These are phyloP conservation scores for Curvularia eragrostidis DNA, from an alignment of 2,329 filamentous ascomycete genomes.

Conservation along the genomic window DNA sequence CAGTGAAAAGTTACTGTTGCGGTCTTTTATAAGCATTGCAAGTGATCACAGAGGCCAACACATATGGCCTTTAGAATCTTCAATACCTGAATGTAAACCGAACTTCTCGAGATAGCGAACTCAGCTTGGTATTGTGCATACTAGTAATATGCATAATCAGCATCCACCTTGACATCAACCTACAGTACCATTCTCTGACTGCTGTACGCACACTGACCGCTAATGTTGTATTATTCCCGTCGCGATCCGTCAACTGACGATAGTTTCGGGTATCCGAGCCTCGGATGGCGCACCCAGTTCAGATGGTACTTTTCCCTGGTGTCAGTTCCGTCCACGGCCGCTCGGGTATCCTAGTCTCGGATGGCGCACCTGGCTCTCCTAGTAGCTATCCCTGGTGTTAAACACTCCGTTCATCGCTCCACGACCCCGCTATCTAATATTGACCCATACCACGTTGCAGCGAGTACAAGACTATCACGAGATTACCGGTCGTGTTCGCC, in stretches of 20 bases:
- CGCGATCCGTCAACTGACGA: not conserved
- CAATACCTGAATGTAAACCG: constrained; percentile 2
- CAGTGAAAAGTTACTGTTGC: constrained; percentile 1
- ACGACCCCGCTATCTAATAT: constrained; percentile 22
- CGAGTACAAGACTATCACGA: not conserved
- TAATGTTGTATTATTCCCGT: not conserved
- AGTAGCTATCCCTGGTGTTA: constrained; percentile 16
- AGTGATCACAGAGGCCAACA: constrained; percentile 4
- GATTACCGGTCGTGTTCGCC: not conserved
- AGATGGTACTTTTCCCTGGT: constrained; percentile 15
- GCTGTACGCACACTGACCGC: not conserved
- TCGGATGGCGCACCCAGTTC: constrained; percentile 31
- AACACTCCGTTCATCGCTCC: constrained; percentile 24
- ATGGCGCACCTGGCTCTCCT: constrained; percentile 23
- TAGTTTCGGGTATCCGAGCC: not conserved
- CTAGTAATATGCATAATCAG: not conserved
- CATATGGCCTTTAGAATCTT: not conserved
- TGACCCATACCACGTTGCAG: not conserved
- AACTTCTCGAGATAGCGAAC: not conserved
- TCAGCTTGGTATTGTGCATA: not conserved
- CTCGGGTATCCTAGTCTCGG: constrained; percentile 19
- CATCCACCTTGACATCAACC: not conserved
- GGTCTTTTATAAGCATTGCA: constrained; percentile 8
- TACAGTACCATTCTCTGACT: not conserved
- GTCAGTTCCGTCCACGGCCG: constrained; percentile 23